Percentiles rank a stretch among this genome's conserved stretches.
Conservation (phyloP, 2,329 filamentous ascomycete genomes). For the Coniella lustricola region DNA sequence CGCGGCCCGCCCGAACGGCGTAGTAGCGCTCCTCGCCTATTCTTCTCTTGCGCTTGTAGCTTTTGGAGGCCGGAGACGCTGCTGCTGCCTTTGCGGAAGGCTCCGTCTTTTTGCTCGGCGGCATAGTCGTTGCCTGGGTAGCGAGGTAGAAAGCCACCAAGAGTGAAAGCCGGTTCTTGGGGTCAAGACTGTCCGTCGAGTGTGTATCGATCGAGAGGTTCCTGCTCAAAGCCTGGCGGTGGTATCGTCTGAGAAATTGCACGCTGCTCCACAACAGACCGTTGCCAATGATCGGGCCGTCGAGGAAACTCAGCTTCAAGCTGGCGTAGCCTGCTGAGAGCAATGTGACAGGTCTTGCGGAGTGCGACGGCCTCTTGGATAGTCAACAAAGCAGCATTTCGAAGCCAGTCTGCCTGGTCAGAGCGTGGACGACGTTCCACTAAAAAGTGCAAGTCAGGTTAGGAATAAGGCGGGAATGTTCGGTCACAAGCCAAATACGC, state of each 20-base stretch:
- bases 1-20: constrained; percentile 50
- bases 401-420: neutral
- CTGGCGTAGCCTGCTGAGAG: neutral
- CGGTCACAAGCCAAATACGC: neutral
- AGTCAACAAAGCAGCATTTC: constrained; percentile 1
- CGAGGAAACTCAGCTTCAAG: neutral
- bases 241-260: neutral
- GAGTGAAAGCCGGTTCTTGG: neutral
- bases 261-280: neutral
- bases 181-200: neutral
- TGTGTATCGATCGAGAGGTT: constrained; percentile 3
- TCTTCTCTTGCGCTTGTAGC: constrained; percentile 40
- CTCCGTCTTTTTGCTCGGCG: constrained; percentile 5
- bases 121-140: constrained; percentile 8
- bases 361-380: neutral
- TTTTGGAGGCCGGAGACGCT: constrained; percentile 3
- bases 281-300: neutral
- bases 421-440: constrained; percentile 2
- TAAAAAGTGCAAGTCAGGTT: constrained; percentile 3
- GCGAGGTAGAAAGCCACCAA: constrained; percentile 4
- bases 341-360: neutral
- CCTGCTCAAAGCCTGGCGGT: neutral
- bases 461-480: neutral
- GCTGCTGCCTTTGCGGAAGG: neutral
- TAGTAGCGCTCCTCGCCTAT: constrained; percentile 48